Conservation (phyloP, 495 filamentous ascomycete species). For the Endocarpon pusillum region DNA sequence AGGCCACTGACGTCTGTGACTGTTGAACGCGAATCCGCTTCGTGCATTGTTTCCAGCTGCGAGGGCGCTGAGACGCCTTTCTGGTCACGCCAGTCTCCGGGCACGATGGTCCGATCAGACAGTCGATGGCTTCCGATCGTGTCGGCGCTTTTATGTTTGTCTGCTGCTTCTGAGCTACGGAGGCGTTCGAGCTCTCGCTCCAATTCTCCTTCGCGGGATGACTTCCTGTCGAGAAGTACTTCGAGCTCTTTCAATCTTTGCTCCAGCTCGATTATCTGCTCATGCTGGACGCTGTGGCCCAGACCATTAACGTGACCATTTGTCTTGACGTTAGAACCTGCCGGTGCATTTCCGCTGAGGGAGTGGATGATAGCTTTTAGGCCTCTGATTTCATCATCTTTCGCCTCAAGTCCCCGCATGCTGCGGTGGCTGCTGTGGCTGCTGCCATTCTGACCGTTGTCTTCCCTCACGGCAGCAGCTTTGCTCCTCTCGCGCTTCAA, state of each 20-base stretch:
- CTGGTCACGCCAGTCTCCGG: slow-evolving; percentile 25
- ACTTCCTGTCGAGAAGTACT: slow-evolving; percentile 50
- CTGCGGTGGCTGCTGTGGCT: slow-evolving; percentile 30
- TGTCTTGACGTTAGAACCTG: slow-evolving; percentile 13
- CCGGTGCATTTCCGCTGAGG: slow-evolving; percentile 54
- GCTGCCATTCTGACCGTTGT: slow-evolving; percentile 32
- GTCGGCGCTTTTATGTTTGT: slow-evolving; percentile 19
- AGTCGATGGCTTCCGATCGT: slow-evolving; percentile 25
- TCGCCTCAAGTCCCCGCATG: slow-evolving; percentile 67
- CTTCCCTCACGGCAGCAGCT: slow-evolving; percentile 43
- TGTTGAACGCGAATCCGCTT: slow-evolving; percentile 56
- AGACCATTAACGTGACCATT: slow-evolving; percentile 12
- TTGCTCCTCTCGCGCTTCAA: slow-evolving; percentile 80
- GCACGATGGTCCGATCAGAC: slow-evolving; percentile 31
- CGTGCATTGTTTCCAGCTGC: slow-evolving; percentile 41
- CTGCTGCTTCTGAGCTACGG: slow-evolving; percentile 16
- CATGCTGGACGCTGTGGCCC: slow-evolving; percentile 6
- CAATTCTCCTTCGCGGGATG: slow-evolving; percentile 68
- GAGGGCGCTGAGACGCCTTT: slow-evolving; percentile 19
- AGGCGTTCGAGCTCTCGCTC: slow-evolving; percentile 70
- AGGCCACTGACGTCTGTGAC: slow-evolving; percentile 53
- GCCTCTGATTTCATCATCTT: slow-evolving; percentile 92
- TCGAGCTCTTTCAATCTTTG: slow-evolving; percentile 62
- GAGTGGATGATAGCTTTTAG: slow-evolving; percentile 97
- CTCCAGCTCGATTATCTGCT: slow-evolving; percentile 36